Evolutionary conservation across 1,284 basidiomycete genomes (phyloP), one percentile per base, ranked within the genome.

Genomic region (Cryptococcus hybrid): DNA sequence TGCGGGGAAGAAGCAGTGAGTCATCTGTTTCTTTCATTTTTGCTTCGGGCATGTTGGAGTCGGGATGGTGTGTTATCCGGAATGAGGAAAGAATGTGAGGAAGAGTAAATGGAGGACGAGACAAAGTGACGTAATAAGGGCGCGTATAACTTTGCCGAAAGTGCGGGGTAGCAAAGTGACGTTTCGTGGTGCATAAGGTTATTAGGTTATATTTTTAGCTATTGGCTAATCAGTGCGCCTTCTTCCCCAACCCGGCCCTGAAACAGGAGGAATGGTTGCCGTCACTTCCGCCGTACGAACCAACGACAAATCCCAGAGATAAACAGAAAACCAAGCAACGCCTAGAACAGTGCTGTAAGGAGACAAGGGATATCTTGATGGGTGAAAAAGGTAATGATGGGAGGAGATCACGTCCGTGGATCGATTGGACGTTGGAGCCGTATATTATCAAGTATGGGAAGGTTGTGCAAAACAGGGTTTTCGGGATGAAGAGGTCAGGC

Each of bases 201-300:
- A 24, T 24, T 24, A 24, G 24, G 24, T 24, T 24, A 24, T 24
- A 24, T 24, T 24, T 24, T 24, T 6, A 30, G 47, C 13, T 9
- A 9, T 47, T 30, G 34, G 36, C 61, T n/a, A 49, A 56, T 11
- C 12, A 24, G 7, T 48, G 15, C 47, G 47, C 18, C 12, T 18
- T 12, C 34, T 12, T 18, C 18, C 7, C n/a, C n/a, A 13, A 39
- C 24, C 49, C 36, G n/a, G 7, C 36, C 35, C 38, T 40, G 7
- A 13, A 3, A 13, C 39, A 66, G 65, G 55, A 54, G 36, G 48
- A 48, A 15, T 67, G 71, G 54, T 57, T 76, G 3, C 71, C 69
- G 2, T 36, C 65, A 1, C 63, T 74, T 0, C 71, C 74, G 3
- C 62, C 62, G 1, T 44, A 67, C 7, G 36, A 42, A 7, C 24